These are phyloP conservation scores for Neurospora sp. DNA, from an alignment of 495 filamentous ascomycete species.

Conservation along the genomic window DNA sequence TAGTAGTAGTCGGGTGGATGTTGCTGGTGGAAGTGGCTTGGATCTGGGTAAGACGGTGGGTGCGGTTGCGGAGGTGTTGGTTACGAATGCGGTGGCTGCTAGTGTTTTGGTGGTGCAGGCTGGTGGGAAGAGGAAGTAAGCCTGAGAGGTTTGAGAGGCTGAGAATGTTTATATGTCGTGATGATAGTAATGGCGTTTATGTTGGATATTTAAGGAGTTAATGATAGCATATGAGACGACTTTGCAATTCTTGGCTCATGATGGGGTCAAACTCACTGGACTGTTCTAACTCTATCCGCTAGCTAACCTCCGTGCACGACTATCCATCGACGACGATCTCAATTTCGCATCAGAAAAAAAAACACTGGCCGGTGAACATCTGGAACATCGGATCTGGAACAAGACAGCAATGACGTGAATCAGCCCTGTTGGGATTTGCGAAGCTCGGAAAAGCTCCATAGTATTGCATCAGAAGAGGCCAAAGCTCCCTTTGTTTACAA, in stretches of 20 bases:
- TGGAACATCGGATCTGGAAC: background rate
- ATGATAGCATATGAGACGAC: too few species aligned
- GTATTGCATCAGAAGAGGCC: background rate
- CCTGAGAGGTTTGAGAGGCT: too few species aligned
- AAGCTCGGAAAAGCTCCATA: background rate
- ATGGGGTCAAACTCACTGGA: too few species aligned
- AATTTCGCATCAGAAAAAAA: background rate
- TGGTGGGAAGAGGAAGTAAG: slow-evolving; percentile 19
- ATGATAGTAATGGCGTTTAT: too few species aligned
- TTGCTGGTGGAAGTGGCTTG: background rate
- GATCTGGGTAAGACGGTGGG: slow-evolving; percentile 59
- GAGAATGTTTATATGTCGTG: too few species aligned
- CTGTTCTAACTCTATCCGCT: too few species aligned
- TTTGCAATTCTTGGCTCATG: too few species aligned
- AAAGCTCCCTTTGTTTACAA: background rate
- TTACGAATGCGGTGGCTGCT: slow-evolving; percentile 50
- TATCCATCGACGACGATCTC: background rate
- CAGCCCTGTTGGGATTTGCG: background rate
- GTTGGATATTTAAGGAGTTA: too few species aligned
- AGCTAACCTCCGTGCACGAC: too few species aligned
- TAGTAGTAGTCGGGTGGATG: background rate
- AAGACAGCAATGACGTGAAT: background rate
- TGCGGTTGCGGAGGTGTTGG: slow-evolving; percentile 51
- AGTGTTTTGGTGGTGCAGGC: slow-evolving; percentile 77
- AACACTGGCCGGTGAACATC: background rate